These are phyloP conservation scores for Fusarium nematophilum DNA, from an alignment of 2,329 filamentous ascomycete genomes.

Conservation along the genomic window DNA sequence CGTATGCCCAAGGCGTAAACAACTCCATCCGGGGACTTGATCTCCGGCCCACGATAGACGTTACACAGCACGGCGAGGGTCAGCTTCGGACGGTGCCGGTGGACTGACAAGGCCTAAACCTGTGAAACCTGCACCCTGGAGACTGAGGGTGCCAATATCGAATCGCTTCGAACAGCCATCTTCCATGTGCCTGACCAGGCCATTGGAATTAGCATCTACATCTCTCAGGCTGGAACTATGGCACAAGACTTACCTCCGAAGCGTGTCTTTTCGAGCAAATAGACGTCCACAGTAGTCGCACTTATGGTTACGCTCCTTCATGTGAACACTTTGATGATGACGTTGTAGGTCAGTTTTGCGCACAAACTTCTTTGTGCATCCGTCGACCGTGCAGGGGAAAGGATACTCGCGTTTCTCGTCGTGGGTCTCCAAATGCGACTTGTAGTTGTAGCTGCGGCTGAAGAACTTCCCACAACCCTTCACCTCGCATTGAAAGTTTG, in stretches of 20 bases:
- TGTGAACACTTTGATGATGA: constrained; percentile 75
- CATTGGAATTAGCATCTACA: constrained; percentile 4
- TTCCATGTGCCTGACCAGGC: constrained; percentile 73
- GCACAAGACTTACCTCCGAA: constrained; percentile 72
- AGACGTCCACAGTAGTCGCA: constrained; percentile 77
- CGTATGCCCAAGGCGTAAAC: neutral
- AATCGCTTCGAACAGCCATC: constrained; percentile 79
- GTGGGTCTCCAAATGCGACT: constrained; percentile 87
- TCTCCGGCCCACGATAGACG: neutral
- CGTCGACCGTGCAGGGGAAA: constrained; percentile 72
- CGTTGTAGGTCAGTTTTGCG: constrained; percentile 81
- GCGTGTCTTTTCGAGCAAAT: constrained; percentile 85
- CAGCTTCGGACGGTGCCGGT: constrained; percentile 23
- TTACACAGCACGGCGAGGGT: constrained; percentile 35
- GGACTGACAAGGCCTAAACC: constrained; percentile 34
- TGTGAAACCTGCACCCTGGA: constrained; percentile 50
- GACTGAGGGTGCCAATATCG: constrained; percentile 64
- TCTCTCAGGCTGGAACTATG: neutral
- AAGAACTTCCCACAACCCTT: constrained; percentile 82
- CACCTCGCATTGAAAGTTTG: constrained; percentile 75
- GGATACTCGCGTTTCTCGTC: constrained; percentile 78
- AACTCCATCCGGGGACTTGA: neutral
- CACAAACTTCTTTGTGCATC: constrained; percentile 81
- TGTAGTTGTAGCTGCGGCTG: constrained; percentile 86
- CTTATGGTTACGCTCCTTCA: constrained; percentile 75